A percentile compares a stretch with the other conserved stretches of the same genome.
phyloP scores from a whole-genome alignment of 2,329 filamentous ascomycete genomes.

The Penicillium sp. region DNA sequence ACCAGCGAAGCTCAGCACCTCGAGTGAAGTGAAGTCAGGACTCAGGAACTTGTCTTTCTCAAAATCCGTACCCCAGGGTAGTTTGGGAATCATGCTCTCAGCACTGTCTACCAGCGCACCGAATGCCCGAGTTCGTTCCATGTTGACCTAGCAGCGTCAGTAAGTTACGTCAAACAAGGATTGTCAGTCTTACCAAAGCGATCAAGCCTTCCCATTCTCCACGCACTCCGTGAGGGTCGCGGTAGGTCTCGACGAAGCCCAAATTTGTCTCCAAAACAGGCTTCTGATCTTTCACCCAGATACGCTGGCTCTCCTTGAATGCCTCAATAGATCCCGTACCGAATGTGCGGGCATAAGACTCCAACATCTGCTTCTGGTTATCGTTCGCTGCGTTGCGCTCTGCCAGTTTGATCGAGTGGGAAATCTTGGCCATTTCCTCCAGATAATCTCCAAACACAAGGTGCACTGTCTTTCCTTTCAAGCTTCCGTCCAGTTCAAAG shows the following conservation, averaged over 20 bases:
- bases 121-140: slow-evolving; percentile 87
- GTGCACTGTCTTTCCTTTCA: slow-evolving; percentile 68
- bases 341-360: slow-evolving; percentile 74
- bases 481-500: slow-evolving; percentile 60
- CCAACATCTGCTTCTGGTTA: slow-evolving; percentile 71
- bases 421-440: slow-evolving; percentile 69
- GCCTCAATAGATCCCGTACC: slow-evolving; percentile 70
- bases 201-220: slow-evolving; percentile 87
- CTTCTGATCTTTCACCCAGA: slow-evolving; percentile 81
- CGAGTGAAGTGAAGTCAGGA: slow-evolving; percentile 92
- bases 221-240: slow-evolving; percentile 77
- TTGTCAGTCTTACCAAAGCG: slow-evolving; percentile 52
- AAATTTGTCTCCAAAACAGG: slow-evolving; percentile 79
- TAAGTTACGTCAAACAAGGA: slow-evolving; percentile 16
- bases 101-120: slow-evolving; percentile 80
- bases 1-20: slow-evolving; percentile 79
- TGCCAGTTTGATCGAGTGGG: slow-evolving; percentile 66
- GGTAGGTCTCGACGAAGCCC: slow-evolving; percentile 83
- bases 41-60: slow-evolving; percentile 96
- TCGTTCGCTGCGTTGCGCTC: slow-evolving; percentile 71
- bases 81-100: slow-evolving; percentile 77
- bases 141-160: slow-evolving; percentile 62
- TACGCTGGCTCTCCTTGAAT: slow-evolving; percentile 77
- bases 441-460: slow-evolving; percentile 75
- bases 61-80: slow-evolving; percentile 86